Conservation (phyloP, 352 stramenopile genomes). For the Phytophthora kernoviae region DNA sequence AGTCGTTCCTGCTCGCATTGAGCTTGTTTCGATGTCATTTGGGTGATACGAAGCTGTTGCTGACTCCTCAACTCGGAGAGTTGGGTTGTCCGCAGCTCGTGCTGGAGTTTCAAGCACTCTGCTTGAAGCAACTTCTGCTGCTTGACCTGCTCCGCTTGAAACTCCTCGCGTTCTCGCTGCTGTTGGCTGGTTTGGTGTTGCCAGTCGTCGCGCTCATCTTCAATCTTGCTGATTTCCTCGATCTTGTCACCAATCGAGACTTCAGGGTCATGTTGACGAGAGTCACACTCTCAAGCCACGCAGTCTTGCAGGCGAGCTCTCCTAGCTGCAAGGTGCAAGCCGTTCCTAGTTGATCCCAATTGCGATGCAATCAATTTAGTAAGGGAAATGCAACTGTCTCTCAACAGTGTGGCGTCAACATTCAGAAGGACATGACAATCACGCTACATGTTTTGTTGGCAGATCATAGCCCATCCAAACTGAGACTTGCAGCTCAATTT, state of each 20-base stretch:
- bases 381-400: too few species aligned
- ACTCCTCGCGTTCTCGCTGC: background rate
- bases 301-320: constrained; percentile 3
- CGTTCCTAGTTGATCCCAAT: constrained; percentile 7
- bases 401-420: too few species aligned
- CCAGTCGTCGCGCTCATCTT: background rate
- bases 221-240: background rate
- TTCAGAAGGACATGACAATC: too few species aligned
- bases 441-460: too few species aligned
- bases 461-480: too few species aligned
- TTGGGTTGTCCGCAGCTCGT: background rate
- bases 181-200: background rate
- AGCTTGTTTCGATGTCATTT: background rate
- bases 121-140: background rate
- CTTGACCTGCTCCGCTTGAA: background rate
- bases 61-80: background rate
- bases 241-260: background rate
- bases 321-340: background rate
- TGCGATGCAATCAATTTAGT: too few species aligned
- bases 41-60: background rate
- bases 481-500: too few species aligned
- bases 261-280: constrained; percentile 6
- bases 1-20: background rate
- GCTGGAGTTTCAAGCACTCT: background rate
- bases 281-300: constrained; percentile 1